These are phyloP conservation scores for Lichenothelia convexa DNA, from an alignment of 495 filamentous ascomycete species.

Conservation along the genomic window DNA sequence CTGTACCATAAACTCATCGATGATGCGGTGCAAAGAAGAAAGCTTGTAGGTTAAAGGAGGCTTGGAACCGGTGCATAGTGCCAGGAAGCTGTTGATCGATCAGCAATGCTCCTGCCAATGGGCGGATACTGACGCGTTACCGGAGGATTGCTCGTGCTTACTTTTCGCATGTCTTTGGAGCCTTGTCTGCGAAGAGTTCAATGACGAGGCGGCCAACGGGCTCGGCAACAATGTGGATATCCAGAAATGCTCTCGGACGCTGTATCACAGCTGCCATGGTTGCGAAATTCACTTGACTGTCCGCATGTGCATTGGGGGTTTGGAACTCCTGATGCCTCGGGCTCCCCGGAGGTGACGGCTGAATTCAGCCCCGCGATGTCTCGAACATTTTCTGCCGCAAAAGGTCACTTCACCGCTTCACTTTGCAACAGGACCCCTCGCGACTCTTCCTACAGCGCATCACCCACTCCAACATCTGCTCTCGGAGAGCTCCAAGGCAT, in stretches of 20 bases:
- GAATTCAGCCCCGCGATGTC: no score
- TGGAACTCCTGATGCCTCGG: no score
- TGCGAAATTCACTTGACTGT: no score
- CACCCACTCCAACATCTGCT: no score
- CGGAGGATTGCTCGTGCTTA: conserved; percentile 32
- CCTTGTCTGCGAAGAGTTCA: conserved; percentile 27
- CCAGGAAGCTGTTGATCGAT: conserved; percentile 15
- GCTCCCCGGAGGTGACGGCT: no score
- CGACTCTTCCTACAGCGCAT: no score
- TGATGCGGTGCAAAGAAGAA: conserved; percentile 25
- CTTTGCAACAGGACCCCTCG: no score
- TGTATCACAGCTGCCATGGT: not conserved
- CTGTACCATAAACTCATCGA: conserved; percentile 29
- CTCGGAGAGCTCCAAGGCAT: no score
- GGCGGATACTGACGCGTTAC: not conserved
- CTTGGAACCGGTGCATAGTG: conserved; percentile 16
- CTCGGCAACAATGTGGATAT: conserved; percentile 21
- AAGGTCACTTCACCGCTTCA: no score
- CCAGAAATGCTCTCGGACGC: conserved; percentile 25
- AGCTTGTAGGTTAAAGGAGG: conserved; percentile 16
- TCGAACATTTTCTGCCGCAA: no score
- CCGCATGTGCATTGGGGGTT: no score
- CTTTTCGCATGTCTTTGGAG: conserved; percentile 30
- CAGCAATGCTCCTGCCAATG: conserved; percentile 1
- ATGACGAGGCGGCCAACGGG: conserved; percentile 26